Evolutionary conservation across 1,139 yeast species (phyloP).

Genomic region (Scheffersomyces segobiensis): DNA sequence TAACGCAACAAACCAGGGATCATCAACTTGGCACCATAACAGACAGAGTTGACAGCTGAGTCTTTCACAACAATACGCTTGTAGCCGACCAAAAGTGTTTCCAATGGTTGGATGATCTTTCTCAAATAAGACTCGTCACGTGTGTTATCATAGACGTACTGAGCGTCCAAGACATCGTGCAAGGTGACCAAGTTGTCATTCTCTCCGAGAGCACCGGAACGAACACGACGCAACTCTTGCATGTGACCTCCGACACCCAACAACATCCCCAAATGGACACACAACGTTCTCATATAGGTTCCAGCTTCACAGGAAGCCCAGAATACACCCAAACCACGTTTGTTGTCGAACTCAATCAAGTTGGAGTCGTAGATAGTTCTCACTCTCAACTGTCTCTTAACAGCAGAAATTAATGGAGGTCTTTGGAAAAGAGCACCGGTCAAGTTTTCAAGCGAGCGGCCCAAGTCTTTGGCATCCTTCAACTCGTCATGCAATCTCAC

Average conservation of each 20-base stretch:
- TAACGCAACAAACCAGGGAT: slow-evolving; percentile 97
- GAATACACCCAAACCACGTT: slow-evolving; percentile 95
- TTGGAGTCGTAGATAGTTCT: slow-evolving; percentile 97
- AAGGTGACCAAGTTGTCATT: slow-evolving; percentile 89
- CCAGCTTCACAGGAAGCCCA: slow-evolving; percentile 99
- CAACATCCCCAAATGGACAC: slow-evolving; percentile 98
- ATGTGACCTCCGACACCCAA: slow-evolving; percentile 99
- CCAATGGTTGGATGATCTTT: slow-evolving; percentile 93
- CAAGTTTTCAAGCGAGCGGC: slow-evolving; percentile 84
- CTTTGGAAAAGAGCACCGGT: slow-evolving; percentile 99
- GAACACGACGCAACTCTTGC: slow-evolving; percentile 99
- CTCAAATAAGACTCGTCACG: slow-evolving; percentile 95
- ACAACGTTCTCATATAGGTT: slow-evolving; percentile 97
- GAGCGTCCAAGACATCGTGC: slow-evolving; percentile 97
- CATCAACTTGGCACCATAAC: slow-evolving; percentile 99
- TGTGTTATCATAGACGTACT: slow-evolving; percentile 95
- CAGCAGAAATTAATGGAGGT: slow-evolving; percentile 98
- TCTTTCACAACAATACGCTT: slow-evolving; percentile 97
- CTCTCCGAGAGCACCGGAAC: slow-evolving; percentile 95
- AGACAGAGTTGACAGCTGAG: slow-evolving; percentile 96
- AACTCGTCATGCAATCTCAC: slow-evolving; percentile 93
- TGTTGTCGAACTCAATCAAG: slow-evolving; percentile 92
- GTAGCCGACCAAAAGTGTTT: slow-evolving; percentile 88
- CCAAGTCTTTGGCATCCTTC: slow-evolving; percentile 87
- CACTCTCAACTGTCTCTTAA: slow-evolving; percentile 97